Conservation (phyloP, 768 basidiomycete genomes). For the Tulasnella sp. region DNA sequence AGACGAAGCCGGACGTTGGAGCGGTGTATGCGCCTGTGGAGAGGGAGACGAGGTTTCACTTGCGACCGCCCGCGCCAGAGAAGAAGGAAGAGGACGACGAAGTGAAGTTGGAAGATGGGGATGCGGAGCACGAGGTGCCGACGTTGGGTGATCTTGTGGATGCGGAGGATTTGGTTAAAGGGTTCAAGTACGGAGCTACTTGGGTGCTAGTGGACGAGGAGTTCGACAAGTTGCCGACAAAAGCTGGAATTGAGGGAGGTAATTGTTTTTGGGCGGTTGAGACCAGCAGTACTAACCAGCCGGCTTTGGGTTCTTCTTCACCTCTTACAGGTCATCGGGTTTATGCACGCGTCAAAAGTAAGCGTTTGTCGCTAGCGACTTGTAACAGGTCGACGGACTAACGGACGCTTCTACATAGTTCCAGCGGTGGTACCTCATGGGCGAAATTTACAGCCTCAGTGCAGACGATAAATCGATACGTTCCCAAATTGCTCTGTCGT, state of each 20-base stretch:
- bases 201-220: slow-evolving; percentile 86
- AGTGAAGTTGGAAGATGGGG: slow-evolving; percentile 40
- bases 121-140: slow-evolving; percentile 47
- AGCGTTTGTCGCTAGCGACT: background rate
- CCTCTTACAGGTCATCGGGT: slow-evolving; percentile 61
- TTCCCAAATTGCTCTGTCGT: slow-evolving; percentile 84
- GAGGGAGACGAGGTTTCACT: slow-evolving; percentile 59
- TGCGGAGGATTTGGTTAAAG: slow-evolving; percentile 76
- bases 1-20: slow-evolving; percentile 31
- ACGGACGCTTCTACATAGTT: slow-evolving; percentile 54
- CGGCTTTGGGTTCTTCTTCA: background rate
- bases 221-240: slow-evolving; percentile 74
- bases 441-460: slow-evolving; percentile 86
- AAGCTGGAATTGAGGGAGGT: slow-evolving; percentile 71
- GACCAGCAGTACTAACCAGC: background rate
- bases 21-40: slow-evolving; percentile 49
- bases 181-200: slow-evolving; percentile 88
- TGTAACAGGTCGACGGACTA: background rate
- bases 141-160: slow-evolving; percentile 50
- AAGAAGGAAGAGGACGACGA: slow-evolving; percentile 22
- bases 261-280: background rate
- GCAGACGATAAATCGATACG: slow-evolving; percentile 66
- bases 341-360: slow-evolving; percentile 73
- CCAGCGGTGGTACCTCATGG: slow-evolving; percentile 78
- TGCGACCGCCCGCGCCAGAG: slow-evolving; percentile 46